phyloP scores from a whole-genome alignment of 202 grass and related monocot genomes.

The Sporobolus alterniflorus region DNA sequence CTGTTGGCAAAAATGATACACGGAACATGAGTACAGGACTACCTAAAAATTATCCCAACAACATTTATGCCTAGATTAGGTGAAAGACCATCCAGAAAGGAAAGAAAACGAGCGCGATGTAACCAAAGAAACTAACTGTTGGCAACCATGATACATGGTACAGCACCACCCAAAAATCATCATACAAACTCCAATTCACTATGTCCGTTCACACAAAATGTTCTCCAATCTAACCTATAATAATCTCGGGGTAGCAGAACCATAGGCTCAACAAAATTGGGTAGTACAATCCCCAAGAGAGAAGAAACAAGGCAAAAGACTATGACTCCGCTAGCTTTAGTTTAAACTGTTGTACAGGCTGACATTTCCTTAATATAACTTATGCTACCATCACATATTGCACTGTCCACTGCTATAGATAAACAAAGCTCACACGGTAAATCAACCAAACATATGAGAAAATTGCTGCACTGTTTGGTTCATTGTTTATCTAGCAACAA shows the following conservation, averaged over 20 bases:
- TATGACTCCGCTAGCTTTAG: neutral
- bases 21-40: neutral
- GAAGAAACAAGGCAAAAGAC: neutral
- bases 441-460: neutral
- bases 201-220: no score
- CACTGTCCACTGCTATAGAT: neutral
- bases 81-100: neutral
- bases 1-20: neutral
- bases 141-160: neutral
- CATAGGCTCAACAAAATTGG: neutral
- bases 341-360: neutral
- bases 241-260: neutral
- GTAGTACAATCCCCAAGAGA: neutral
- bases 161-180: neutral
- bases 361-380: neutral
- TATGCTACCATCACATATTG: neutral
- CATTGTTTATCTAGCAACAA: neutral
- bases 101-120: neutral
- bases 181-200: neutral
- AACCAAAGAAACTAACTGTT: neutral
- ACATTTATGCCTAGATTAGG: neutral
- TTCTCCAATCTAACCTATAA: neutral
- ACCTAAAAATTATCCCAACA: neutral
- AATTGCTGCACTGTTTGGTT: neutral
- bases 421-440: neutral